A percentile compares a stretch with the other conserved stretches of the same genome.
phyloP scores from a whole-genome alignment of 495 filamentous ascomycete species.

The Cetradonia linearis region DNA sequence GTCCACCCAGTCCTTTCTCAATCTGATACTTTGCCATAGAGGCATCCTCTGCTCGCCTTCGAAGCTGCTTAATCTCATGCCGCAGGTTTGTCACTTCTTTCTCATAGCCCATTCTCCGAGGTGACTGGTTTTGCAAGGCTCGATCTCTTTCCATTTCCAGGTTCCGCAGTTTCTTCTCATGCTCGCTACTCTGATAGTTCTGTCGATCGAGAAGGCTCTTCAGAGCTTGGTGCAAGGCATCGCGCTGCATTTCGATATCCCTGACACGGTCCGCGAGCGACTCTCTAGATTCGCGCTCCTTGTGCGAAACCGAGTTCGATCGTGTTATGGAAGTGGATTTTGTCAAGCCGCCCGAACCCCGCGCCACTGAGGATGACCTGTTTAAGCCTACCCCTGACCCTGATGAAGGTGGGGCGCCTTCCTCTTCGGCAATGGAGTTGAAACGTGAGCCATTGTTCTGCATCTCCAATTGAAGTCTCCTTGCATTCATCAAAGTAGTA shows the following conservation, averaged over 20 bases:
- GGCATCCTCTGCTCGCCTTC: constrained; percentile 85
- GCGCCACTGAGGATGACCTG: constrained; percentile 52
- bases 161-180: constrained; percentile 60
- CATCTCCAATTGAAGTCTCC: constrained; percentile 43
- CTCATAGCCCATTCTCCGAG: constrained; percentile 68
- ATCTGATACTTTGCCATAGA: constrained; percentile 95
- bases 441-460: constrained; percentile 44
- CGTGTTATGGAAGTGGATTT: constrained; percentile 32
- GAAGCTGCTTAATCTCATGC: constrained; percentile 73
- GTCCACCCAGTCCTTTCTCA: constrained; percentile 80
- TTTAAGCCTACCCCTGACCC: constrained; percentile 40
- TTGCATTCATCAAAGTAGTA: constrained; percentile 43
- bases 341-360: constrained; percentile 26
- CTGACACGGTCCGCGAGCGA: constrained; percentile 74
- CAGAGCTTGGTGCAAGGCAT: constrained; percentile 79
- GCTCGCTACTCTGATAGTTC: constrained; percentile 67
- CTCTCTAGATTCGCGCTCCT: constrained; percentile 55
- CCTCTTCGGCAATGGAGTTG: constrained; percentile 56
- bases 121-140: constrained; percentile 54
- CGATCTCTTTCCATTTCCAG: constrained; percentile 71
- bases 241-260: constrained; percentile 86
- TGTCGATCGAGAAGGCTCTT: constrained; percentile 82
- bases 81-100: constrained; percentile 68
- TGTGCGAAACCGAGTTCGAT: constrained; percentile 52
- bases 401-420: constrained; percentile 25